These are phyloP conservation scores for Westerdykella aurantiaca DNA, from an alignment of 2,329 filamentous ascomycete genomes.

Conservation along the genomic window DNA sequence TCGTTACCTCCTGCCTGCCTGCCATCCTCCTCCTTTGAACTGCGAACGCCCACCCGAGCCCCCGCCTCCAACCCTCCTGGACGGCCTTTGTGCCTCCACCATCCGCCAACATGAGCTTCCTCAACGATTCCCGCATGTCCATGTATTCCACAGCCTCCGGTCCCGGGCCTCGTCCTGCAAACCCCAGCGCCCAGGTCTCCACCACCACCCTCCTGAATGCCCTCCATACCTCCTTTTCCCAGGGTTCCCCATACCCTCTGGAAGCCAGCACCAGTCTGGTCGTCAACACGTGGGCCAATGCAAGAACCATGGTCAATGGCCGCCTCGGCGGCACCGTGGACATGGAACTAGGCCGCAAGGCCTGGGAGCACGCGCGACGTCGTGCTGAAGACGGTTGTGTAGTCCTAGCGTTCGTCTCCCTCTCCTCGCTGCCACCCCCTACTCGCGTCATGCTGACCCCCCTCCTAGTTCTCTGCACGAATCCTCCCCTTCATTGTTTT, in stretches of 20 bases:
- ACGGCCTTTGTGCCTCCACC: slow-evolving; percentile 23
- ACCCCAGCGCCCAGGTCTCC: slow-evolving; percentile 73
- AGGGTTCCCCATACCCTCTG: slow-evolving; percentile 74
- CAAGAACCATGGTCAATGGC: slow-evolving; percentile 64
- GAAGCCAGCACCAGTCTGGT: slow-evolving; percentile 88
- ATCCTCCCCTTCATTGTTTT: slow-evolving; percentile 77
- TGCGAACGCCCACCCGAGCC: slow-evolving; percentile 6
- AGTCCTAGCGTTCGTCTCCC: slow-evolving; percentile 64
- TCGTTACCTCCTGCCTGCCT: background rate
- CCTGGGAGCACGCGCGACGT: slow-evolving; percentile 93
- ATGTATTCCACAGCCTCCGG: slow-evolving; percentile 58
- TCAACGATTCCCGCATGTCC: slow-evolving; percentile 54
- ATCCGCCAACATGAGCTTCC: slow-evolving; percentile 43
- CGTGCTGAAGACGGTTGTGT: slow-evolving; percentile 95
- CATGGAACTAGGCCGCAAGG: slow-evolving; percentile 66
- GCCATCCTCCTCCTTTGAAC: slow-evolving; percentile 4
- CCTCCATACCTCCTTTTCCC: slow-evolving; percentile 81
- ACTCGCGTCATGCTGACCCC: slow-evolving; percentile 8
- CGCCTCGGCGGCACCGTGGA: slow-evolving; percentile 74
- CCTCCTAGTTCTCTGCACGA: slow-evolving; percentile 73
- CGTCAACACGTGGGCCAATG: slow-evolving; percentile 92
- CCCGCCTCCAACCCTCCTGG: slow-evolving; percentile 1
- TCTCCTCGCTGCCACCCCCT: slow-evolving; percentile 1
- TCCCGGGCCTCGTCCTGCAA: slow-evolving; percentile 50
- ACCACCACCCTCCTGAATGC: slow-evolving; percentile 90